Conservation (phyloP, 2,329 filamentous ascomycete genomes). For the Paraphaeosphaeria minitans region DNA sequence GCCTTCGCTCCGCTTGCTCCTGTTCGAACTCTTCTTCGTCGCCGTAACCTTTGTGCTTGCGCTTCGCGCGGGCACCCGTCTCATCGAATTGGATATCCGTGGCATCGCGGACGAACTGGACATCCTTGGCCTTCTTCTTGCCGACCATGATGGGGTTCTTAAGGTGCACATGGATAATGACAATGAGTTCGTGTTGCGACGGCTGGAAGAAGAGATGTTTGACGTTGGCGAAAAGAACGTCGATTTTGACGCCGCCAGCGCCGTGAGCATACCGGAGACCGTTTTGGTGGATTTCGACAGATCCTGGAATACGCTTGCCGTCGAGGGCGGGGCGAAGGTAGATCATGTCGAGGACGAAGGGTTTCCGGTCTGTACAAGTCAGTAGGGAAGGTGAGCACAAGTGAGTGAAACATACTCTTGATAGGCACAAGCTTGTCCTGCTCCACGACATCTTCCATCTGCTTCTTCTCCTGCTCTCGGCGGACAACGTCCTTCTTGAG, state of each 20-base stretch:
- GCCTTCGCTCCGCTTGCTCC: constrained; percentile 93
- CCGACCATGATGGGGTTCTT: constrained; percentile 98
- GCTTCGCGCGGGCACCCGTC: constrained; percentile 88
- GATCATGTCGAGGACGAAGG: constrained; percentile 87
- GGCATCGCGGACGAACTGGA: constrained; percentile 97
- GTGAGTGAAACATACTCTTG: constrained; percentile 66
- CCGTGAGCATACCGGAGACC: constrained; percentile 90
- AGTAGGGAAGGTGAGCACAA: constrained; percentile 12
- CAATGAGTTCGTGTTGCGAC: constrained; percentile 92
- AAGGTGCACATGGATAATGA: constrained; percentile 96
- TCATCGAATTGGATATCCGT: constrained; percentile 99
- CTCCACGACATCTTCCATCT: constrained; percentile 98
- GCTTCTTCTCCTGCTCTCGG: constrained; percentile 98
- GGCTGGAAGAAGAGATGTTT: constrained; percentile 99
- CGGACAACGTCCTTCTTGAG: constrained; percentile 92
- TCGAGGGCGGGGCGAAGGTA: constrained; percentile 95
- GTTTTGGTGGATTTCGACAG: constrained; percentile 97
- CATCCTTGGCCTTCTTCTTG: constrained; percentile 98
- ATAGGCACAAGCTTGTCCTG: constrained; percentile 97
- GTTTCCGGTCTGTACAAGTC: constrained; percentile 72
- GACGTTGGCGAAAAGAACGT: constrained; percentile 96
- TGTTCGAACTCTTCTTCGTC: constrained; percentile 99
- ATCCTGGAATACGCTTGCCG: constrained; percentile 93
- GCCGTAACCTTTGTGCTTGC: constrained; percentile 88
- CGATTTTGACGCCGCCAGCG: constrained; percentile 80